These are phyloP conservation scores for Porogramme epimiltina DNA, from an alignment of 1,284 basidiomycete species.

Conservation along the genomic window DNA sequence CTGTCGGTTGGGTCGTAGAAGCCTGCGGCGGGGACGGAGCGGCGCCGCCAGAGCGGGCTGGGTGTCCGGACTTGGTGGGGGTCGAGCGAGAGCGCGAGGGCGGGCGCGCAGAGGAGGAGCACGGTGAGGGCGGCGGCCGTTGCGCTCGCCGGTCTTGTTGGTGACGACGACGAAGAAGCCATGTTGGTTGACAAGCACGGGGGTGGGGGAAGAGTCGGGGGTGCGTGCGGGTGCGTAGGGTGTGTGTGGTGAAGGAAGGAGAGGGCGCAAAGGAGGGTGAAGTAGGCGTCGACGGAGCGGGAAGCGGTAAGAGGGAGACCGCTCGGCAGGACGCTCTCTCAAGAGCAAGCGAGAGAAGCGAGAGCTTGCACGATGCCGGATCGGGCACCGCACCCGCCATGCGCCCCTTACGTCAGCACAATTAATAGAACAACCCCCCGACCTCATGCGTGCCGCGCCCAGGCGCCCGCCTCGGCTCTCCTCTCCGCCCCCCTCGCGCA, in stretches of 20 bases:
- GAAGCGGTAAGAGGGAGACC: slow-evolving; percentile 2
- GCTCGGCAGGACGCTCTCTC: slow-evolving; percentile 10
- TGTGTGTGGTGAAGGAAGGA: no score
- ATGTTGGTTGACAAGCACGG: slow-evolving; percentile 29
- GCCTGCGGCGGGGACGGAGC: slow-evolving; percentile 37
- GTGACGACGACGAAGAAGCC: slow-evolving; percentile 20
- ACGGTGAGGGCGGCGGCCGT: slow-evolving; percentile 20
- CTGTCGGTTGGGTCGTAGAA: slow-evolving; percentile 44
- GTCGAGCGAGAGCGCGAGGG: slow-evolving; percentile 19
- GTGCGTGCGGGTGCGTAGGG: not conserved
- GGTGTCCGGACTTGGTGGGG: slow-evolving; percentile 10
- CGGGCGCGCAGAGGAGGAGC: slow-evolving; percentile 28
- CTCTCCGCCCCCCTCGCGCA: not conserved
- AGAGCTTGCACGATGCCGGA: slow-evolving; percentile 10
- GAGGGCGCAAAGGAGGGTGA: slow-evolving; percentile 6
- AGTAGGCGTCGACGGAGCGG: slow-evolving; percentile 15
- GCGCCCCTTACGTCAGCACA: slow-evolving; percentile 12
- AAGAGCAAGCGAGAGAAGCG: not conserved
- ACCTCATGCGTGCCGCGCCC: no score
- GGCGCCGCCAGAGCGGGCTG: slow-evolving; percentile 24
- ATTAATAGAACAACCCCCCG: slow-evolving; percentile 5
- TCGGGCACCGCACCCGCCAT: not conserved
- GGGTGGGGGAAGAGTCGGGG: slow-evolving; percentile 12
- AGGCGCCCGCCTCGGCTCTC: not conserved
- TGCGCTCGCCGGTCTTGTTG: not conserved